Evolutionary conservation across 768 basidiomycete genomes (phyloP).

Genomic region (Russula sp.): DNA sequence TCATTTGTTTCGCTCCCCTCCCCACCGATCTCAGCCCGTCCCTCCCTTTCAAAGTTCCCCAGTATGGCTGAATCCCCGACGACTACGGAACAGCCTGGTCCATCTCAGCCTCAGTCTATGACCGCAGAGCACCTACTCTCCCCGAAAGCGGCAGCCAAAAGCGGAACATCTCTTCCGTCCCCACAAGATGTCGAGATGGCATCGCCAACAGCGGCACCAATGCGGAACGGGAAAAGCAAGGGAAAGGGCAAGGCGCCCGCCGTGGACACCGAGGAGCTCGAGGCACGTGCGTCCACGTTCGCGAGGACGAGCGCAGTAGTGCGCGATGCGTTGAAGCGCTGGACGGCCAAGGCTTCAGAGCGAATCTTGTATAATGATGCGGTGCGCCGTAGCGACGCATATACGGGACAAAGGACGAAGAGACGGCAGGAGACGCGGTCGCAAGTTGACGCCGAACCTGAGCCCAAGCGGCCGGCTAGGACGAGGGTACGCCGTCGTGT

Average conservation of each 20-base stretch:
- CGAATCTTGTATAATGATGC: conserved; percentile 44
- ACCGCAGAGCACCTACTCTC: neutral
- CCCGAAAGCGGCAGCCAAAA: conserved; percentile 1
- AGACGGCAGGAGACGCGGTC: conserved; percentile 33
- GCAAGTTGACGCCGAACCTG: conserved; percentile 16
- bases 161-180: neutral
- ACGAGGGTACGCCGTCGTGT: conserved; percentile 40
- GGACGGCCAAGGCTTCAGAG: conserved; percentile 22
- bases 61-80: conserved; percentile 9
- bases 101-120: neutral
- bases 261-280: conserved; percentile 12
- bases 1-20: conserved; percentile 26
- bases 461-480: conserved; percentile 31
- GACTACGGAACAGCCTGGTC: neutral
- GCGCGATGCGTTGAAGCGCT: conserved; percentile 17
- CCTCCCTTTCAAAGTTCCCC: conserved; percentile 20
- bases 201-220: conserved; percentile 12
- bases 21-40: conserved; percentile 20
- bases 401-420: conserved; percentile 47
- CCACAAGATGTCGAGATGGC: conserved; percentile 26
- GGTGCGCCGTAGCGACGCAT: conserved; percentile 55
- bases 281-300: conserved; percentile 14
- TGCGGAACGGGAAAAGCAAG: conserved; percentile 18
- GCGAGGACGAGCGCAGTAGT: conserved; percentile 13
- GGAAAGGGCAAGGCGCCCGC: conserved; percentile 25